phyloP scores from a whole-genome alignment of 179 eudicot genomes.

The Silene coronaria region DNA sequence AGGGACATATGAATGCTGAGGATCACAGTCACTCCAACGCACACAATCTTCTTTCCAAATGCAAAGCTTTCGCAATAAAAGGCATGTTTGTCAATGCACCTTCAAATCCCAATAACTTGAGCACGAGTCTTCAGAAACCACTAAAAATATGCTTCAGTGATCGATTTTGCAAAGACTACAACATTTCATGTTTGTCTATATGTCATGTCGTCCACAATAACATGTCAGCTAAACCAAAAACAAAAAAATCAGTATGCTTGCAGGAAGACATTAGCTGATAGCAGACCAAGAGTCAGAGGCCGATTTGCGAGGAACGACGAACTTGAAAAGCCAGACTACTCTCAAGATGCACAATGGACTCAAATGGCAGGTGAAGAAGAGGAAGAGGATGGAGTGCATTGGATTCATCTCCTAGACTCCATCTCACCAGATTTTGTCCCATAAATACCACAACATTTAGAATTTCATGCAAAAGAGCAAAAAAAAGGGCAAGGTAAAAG shows the following conservation, averaged over 20 bases:
- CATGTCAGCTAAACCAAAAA: conserved; percentile 14
- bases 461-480: not conserved
- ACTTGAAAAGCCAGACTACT: conserved; percentile 28
- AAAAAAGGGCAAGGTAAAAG: conserved; percentile 6
- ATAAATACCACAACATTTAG: conserved; percentile 18
- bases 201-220: not conserved
- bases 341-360: conserved; percentile 38
- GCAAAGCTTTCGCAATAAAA: not conserved
- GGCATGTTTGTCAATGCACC: not conserved
- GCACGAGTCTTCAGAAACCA: not conserved
- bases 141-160: not conserved
- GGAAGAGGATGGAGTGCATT: conserved; percentile 47
- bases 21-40: conserved; percentile 12
- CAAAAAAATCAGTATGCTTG: conserved; percentile 59
- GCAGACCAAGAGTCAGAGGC: conserved; percentile 79
- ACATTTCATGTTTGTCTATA: not conserved
- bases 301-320: conserved; percentile 81
- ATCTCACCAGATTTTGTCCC: conserved; percentile 39
- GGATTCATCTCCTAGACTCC: conserved; percentile 48
- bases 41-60: conserved; percentile 8
- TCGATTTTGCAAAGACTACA: not conserved
- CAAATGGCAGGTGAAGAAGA: conserved; percentile 40
- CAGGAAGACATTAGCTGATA: conserved; percentile 92
- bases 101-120: not conserved
- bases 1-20: conserved; percentile 14